Evolutionary conservation across 225 moss, liverwort and hornwort genomes (phyloP).

Genomic region (Ulota crispa): DNA sequence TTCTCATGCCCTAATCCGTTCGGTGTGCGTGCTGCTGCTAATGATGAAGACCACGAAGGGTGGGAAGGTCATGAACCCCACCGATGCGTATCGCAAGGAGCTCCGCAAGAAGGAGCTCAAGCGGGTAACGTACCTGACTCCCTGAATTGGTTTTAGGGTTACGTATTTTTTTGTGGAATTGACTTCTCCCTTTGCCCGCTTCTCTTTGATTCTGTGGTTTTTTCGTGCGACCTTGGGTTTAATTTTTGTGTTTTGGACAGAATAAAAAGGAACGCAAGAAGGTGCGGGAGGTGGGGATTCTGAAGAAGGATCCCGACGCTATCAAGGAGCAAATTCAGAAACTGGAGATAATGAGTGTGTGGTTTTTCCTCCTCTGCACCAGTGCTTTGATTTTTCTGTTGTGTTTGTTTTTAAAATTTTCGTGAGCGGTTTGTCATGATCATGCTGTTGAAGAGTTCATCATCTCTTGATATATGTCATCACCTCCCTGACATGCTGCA

Average conservation of each 20-base stretch:
- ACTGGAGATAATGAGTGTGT: slow-evolving; percentile 99
- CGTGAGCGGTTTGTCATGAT: not conserved
- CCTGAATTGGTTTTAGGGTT: slow-evolving; percentile 31
- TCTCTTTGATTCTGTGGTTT: not conserved
- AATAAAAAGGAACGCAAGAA: slow-evolving; percentile 98
- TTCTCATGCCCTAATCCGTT: slow-evolving; percentile 24
- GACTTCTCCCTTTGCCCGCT: not conserved
- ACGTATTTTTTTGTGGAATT: not conserved
- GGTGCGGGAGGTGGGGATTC: slow-evolving; percentile 98
- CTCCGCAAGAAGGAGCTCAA: slow-evolving; percentile 99
- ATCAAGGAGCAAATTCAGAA: slow-evolving; percentile 99
- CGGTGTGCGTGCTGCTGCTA: not conserved
- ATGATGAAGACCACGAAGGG: slow-evolving; percentile 99
- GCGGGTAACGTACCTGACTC: slow-evolving; percentile 57
- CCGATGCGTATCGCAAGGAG: slow-evolving; percentile 99
- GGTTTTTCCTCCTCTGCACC: slow-evolving; percentile 34
- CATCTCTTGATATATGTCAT: slow-evolving; percentile 2
- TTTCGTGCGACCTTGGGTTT: not conserved
- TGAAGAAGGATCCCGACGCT: slow-evolving; percentile 99
- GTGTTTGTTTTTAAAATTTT: not conserved
- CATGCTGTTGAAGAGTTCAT: slow-evolving; percentile 9
- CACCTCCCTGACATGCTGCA: not conserved
- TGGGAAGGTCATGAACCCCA: slow-evolving; percentile 99
- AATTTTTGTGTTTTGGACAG: slow-evolving; percentile 26
- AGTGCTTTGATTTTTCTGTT: not conserved